Evolutionary conservation across 176 grass and related monocot genomes (phyloP).

Genomic region (Raddia distichophylla): DNA sequence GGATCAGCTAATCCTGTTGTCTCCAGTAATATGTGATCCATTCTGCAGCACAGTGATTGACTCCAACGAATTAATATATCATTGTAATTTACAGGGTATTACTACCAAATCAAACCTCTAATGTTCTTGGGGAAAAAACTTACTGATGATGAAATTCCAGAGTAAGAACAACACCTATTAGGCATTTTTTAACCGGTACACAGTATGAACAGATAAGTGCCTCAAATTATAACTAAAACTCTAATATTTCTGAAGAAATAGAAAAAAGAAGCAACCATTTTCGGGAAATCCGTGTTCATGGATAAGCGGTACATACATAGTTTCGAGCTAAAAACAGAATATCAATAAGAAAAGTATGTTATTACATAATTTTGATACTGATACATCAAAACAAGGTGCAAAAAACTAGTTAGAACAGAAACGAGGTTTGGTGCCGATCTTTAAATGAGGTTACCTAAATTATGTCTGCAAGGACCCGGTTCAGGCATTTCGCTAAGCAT

Average conservation of each 20-base stretch:
- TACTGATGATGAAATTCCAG: neutral
- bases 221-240: conserved; percentile 7
- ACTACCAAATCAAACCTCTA: conserved; percentile 14
- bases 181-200: conserved; percentile 8
- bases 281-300: neutral
- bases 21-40: conserved; percentile 98
- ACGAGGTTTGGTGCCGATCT: too few species aligned
- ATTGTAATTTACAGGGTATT: neutral
- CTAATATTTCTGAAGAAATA: neutral
- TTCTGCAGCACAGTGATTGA: conserved; percentile 55
- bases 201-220: neutral
- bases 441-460: too few species aligned
- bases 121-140: neutral
- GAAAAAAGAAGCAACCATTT: conserved; percentile 10
- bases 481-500: too few species aligned
- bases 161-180: neutral
- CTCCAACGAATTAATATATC: conserved; percentile 24
- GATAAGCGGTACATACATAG: conserved; percentile 8
- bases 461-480: too few species aligned
- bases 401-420: conserved; percentile 1
- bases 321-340: neutral
- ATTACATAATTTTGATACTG: neutral
- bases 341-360: conserved; percentile 1
- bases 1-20: conserved; percentile 94
- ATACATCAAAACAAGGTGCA: neutral